Percentiles rank a stretch among this genome's conserved stretches.
Evolutionary conservation across 148 eudicot genomes (phyloP).

Genomic region (Persicaria maculosa): DNA sequence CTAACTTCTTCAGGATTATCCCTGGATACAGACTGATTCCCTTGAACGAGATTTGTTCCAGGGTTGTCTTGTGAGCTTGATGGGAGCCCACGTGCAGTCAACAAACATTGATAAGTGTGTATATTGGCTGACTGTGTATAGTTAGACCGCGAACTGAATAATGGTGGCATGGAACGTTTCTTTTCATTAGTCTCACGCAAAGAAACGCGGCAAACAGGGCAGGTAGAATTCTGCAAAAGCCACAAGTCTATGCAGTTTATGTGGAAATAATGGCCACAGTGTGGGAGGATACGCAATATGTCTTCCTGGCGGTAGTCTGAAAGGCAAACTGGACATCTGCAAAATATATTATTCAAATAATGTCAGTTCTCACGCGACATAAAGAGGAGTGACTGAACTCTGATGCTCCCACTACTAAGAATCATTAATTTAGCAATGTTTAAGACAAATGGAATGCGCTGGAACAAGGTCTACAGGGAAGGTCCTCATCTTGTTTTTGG

Average conservation of each 20-base stretch:
- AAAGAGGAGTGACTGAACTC: too few relatives aligned
- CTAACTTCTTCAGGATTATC: slow-evolving; percentile 19
- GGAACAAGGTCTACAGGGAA: too few relatives aligned
- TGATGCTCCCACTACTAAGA: too few relatives aligned
- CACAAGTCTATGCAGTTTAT: slow-evolving; percentile 73
- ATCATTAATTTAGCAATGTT: too few relatives aligned
- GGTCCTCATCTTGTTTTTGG: too few relatives aligned
- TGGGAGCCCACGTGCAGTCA: slow-evolving; percentile 18
- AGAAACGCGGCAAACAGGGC: slow-evolving; percentile 84
- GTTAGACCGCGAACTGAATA: slow-evolving; percentile 57
- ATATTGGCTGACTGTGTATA: slow-evolving; percentile 21
- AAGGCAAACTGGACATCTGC: slow-evolving; percentile 80
- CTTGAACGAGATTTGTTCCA: slow-evolving; percentile 26
- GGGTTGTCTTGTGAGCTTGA: slow-evolving; percentile 26
- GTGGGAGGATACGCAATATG: slow-evolving; percentile 60
- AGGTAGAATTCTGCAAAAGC: slow-evolving; percentile 79
- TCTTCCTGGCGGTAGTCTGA: slow-evolving; percentile 67
- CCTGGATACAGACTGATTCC: slow-evolving; percentile 18
- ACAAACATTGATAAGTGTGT: slow-evolving; percentile 28
- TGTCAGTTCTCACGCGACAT: not conserved
- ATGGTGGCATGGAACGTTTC: slow-evolving; percentile 58
- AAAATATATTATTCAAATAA: slow-evolving; percentile 3
- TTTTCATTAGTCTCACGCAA: slow-evolving; percentile 59
- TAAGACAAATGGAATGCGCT: too few relatives aligned
- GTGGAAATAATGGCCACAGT: slow-evolving; percentile 77